Percentiles rank a stretch among this genome's conserved stretches.
Conservation (phyloP, 306 rosid genomes). For the Trichosanthes cucumerina region DNA sequence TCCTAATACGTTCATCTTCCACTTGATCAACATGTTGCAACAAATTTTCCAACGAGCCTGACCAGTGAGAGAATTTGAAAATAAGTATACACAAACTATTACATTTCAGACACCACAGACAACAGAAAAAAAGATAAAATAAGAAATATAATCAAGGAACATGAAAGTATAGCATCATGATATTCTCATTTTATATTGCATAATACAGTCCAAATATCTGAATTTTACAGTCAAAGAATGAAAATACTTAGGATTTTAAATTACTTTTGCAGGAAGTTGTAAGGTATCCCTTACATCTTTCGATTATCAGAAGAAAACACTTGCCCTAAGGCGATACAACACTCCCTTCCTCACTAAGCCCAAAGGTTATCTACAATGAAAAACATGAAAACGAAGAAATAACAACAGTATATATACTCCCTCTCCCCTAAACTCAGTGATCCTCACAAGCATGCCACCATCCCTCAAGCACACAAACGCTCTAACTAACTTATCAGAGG, state of each 20-base stretch:
- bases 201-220: not conserved
- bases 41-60: conserved; percentile 77
- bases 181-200: not conserved
- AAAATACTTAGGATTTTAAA: not conserved
- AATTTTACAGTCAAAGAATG: not conserved
- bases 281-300: too few species aligned
- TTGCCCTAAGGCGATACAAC: too few species aligned
- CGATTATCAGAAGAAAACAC: too few species aligned
- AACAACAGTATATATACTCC: too few species aligned
- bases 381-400: too few species aligned
- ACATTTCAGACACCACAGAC: not conserved
- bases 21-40: conserved; percentile 70
- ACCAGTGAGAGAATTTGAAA: conserved; percentile 13
- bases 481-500: too few species aligned
- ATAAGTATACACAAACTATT: not conserved
- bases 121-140: not conserved
- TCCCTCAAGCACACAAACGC: too few species aligned
- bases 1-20: conserved; percentile 67
- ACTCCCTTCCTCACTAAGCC: too few species aligned
- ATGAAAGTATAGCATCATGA: not conserved
- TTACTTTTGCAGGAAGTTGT: not conserved
- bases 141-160: not conserved
- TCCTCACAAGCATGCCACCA: too few species aligned
- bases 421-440: too few species aligned
- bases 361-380: too few species aligned